Evolutionary conservation across 2,329 filamentous ascomycete species (phyloP), one percentile per base, ranked within the genome.

Genomic region (Ceratocystis colombiana): DNA sequence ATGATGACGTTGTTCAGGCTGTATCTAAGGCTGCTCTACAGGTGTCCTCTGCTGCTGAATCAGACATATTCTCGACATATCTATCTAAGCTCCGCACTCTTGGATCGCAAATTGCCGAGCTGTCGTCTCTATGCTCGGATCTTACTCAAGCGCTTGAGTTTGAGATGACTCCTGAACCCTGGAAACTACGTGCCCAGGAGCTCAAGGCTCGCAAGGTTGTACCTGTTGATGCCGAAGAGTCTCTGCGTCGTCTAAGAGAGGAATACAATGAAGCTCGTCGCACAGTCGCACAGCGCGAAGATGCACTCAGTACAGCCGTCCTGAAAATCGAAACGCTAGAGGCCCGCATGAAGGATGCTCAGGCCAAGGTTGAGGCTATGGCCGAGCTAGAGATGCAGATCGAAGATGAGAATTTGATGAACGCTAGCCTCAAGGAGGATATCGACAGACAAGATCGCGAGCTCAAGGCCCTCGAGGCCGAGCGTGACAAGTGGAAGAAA

Each of bases 301-400:
- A 92, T 73, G 86, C 87, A 45, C 84, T 96, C 64, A 91, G 95
- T 74, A 93, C 95, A 67, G 83, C 89, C 28, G 84, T 87, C n/a
- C 88, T 96, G 70, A 92, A 94, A 75, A 96, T 96, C 70, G 93
- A 96, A 75, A 89, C 94, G 50, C 84, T 97, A 46, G 89, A 96
- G 74, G 89, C 89, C 6, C 83, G 90, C 67, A 92, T 94, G 86
- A 85, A 87, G 67, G 91, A 95, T 72, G 89, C 89, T 5, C 85
- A 86, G 70, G 85, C 88, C 73, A 92, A 93, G 75, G 84, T 88
- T 15, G 84, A 85, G 63, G 82, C 81, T 64, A 88, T 90, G 70
- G 78, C 79, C 22, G 84, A 85, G 65, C 79, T 90, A 12, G 87
- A 90, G 74, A 76, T 76, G 44, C 77, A 80, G 71, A 78, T 88